These are phyloP conservation scores for Paramecium caudatum DNA, from an alignment of 73 alveolate genomes.

Conservation along the genomic window DNA sequence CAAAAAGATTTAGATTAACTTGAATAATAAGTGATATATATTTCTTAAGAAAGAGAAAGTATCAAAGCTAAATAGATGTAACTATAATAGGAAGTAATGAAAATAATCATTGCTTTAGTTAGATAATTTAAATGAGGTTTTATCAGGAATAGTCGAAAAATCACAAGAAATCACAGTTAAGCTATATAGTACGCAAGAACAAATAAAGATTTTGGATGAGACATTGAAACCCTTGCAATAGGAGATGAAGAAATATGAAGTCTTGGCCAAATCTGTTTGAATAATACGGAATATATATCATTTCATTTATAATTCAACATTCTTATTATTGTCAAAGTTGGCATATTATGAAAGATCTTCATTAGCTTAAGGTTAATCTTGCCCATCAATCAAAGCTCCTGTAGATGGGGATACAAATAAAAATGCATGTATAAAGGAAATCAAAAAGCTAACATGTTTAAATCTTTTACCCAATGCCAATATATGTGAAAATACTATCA, in stretches of 20 bases:
- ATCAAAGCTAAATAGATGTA: not conserved
- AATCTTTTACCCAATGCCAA: slow-evolving; percentile 46
- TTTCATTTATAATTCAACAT: slow-evolving; percentile 25
- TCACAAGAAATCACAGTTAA: slow-evolving; percentile 6
- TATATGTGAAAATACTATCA: slow-evolving; percentile 54
- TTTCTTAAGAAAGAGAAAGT: slow-evolving; percentile 52
- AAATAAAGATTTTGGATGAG: slow-evolving; percentile 66
- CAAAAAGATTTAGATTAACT: not conserved
- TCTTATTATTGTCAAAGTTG: not conserved
- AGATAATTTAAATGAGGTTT: slow-evolving; percentile 36
- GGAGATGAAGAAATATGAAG: slow-evolving; percentile 65
- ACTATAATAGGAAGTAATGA: slow-evolving; percentile 13
- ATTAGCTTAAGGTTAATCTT: not conserved
- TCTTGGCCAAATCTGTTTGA: slow-evolving; percentile 23
- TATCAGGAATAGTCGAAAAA: slow-evolving; percentile 29
- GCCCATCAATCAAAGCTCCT: slow-evolving; percentile 2
- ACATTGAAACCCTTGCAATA: slow-evolving; percentile 61
- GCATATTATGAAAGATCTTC: not conserved
- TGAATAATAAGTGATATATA: not conserved
- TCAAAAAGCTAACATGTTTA: not conserved
- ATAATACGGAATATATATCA: not conserved
- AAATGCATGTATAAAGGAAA: slow-evolving; percentile 55
- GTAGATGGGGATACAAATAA: slow-evolving; percentile 47
- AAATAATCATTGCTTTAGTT: not conserved
- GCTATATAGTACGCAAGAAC: slow-evolving; percentile 43